Base-by-base conservation (phyloP, 495 filamentous ascomycete species). In the Talaromyces borbonicus region DNA sequence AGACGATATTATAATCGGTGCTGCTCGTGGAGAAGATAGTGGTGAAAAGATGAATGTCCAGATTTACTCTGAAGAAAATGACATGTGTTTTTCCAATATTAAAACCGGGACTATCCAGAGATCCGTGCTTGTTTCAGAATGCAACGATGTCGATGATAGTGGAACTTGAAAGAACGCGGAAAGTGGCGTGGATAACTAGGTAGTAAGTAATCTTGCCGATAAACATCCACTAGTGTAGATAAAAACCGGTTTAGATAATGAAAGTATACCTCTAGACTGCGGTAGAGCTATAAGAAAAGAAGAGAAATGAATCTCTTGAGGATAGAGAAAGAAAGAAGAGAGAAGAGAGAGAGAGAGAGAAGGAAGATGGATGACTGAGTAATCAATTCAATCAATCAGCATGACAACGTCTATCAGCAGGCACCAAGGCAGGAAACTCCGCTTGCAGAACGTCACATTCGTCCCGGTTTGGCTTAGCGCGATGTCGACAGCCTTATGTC, bases 111-210 rank as follows among this genome's bases (percentile, higher is more conserved):
- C 2, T 18, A 16, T 38, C 16, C 35, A 8, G 35, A 14, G n/a
- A 25, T 32, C 29, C 27, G 41, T 32, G 41, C 41, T 44, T 32
- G 41, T 44, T 44, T 44, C 41, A 44, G 41, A n/a, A 44, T 44
- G 38, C 38, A 7, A 41, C 15, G 20, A 23, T 41, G 35, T 20
- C 38, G 23, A 41, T 23, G 35, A 41, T 26, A 41, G 20, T 41
- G 38, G 38, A 41, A 41, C 38, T 14, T 41, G 38, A 41, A 41
- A 41, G 38, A 41, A 41, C 11, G 38, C 38, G 20, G 38, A 26
- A 20, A 40, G 38, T 26, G 38, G 38, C 38, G 38, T 23, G 16
- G 26, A 8, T 15, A 1, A 3, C 1, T 12, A 22, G 9, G n/a
- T 8, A 19, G 19, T 4, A 8, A 12, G 38, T 23, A n/a, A n/a